These are phyloP conservation scores for Tetracladium marchalianum DNA, from an alignment of 495 filamentous ascomycete species.

Conservation along the genomic window DNA sequence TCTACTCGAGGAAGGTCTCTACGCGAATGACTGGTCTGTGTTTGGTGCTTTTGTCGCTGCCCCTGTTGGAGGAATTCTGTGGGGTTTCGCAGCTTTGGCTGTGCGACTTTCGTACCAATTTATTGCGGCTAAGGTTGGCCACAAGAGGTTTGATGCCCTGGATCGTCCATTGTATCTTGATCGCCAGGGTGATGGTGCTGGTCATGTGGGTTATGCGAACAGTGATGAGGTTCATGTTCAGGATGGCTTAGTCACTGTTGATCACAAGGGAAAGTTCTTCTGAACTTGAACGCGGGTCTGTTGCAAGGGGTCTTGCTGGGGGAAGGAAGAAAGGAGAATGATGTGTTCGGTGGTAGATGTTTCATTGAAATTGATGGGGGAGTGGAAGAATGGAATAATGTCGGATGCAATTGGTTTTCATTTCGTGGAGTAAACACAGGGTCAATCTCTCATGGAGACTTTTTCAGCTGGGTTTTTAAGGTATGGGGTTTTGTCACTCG, in stretches of 20 bases:
- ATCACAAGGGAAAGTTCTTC: slow-evolving; percentile 43
- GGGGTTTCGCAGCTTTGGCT: slow-evolving; percentile 49
- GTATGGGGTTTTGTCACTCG: too few relatives aligned
- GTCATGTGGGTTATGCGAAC: slow-evolving; percentile 18
- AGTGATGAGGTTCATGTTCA: slow-evolving; percentile 19
- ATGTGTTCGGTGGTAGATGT: neutral
- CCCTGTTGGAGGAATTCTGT: slow-evolving; percentile 60
- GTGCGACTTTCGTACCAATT: slow-evolving; percentile 44
- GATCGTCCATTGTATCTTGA: slow-evolving; percentile 37
- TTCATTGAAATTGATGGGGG: neutral
- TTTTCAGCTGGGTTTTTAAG: too few relatives aligned
- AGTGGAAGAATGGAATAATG: too few relatives aligned
- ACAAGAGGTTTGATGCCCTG: slow-evolving; percentile 49
- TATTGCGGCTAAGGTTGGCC: slow-evolving; percentile 37
- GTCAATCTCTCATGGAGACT: too few relatives aligned
- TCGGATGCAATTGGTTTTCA: too few relatives aligned
- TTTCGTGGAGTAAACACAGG: too few relatives aligned
- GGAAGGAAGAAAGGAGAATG: neutral
- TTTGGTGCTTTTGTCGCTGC: slow-evolving; percentile 77
- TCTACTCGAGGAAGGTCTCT: slow-evolving; percentile 59
- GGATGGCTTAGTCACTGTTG: slow-evolving; percentile 23
- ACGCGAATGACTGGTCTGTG: slow-evolving; percentile 60
- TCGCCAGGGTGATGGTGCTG: neutral
- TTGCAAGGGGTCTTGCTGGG: neutral
- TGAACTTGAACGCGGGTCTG: slow-evolving; percentile 12